phyloP scores from a whole-genome alignment of 306 rosid genomes.

The Malus fusca region DNA sequence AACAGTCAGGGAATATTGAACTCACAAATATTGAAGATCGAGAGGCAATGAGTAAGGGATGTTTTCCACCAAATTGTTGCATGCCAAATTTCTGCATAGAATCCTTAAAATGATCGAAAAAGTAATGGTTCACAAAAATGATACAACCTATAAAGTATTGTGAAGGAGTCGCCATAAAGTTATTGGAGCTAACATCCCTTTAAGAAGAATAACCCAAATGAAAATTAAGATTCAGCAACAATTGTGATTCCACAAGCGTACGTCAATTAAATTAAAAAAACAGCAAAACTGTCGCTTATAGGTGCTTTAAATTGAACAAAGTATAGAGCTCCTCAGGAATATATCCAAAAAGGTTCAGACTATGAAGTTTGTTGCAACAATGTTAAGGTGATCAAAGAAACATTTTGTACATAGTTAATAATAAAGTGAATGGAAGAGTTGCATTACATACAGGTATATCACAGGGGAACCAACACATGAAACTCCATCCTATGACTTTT shows the following conservation, averaged over 20 bases:
- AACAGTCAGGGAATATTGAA: conserved; percentile 9
- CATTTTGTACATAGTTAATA: background rate
- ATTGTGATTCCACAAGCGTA: background rate
- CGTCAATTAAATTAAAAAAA: background rate
- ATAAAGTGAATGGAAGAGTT: background rate
- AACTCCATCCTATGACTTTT: conserved; percentile 77
- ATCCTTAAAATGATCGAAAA: background rate
- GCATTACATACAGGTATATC: conserved; percentile 58
- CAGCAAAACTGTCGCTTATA: conserved; percentile 34
- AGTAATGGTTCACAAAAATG: background rate
- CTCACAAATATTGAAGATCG: conserved; percentile 67
- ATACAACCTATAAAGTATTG: background rate
- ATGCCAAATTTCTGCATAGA: conserved; percentile 70
- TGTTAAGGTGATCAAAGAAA: background rate
- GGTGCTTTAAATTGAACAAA: conserved; percentile 56
- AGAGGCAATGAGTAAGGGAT: conserved; percentile 55
- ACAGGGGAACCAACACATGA: conserved; percentile 68
- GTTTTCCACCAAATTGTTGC: conserved; percentile 47
- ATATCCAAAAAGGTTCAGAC: conserved; percentile 64
- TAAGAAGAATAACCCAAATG: conserved; percentile 19
- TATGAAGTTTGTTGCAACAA: conserved; percentile 51
- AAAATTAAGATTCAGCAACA: conserved; percentile 2
- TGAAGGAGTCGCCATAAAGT: conserved; percentile 5
- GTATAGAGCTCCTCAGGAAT: conserved; percentile 53
- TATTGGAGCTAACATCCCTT: conserved; percentile 79